Percentiles rank a stretch among this genome's conserved stretches.
Evolutionary conservation across 495 filamentous ascomycete species (phyloP).

Genomic region (Penicillium coffeae): DNA sequence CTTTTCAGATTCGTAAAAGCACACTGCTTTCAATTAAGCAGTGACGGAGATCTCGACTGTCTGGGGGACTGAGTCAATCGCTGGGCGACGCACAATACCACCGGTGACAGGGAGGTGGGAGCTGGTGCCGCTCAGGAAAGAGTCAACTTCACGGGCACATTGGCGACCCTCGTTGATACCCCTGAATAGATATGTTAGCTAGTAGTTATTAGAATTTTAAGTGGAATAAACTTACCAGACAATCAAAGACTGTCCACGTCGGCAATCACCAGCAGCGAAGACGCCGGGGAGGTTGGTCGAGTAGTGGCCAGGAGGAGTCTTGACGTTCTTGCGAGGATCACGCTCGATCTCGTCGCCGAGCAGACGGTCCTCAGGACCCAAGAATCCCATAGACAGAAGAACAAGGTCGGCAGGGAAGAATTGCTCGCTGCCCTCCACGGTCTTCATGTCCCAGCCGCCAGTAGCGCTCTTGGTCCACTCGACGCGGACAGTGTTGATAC

Average conservation of each 20-base stretch:
- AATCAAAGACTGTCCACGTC: conserved; percentile 93
- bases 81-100: conserved; percentile 84
- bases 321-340: conserved; percentile 94
- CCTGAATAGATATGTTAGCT: conserved; percentile 40
- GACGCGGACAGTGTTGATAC: conserved; percentile 95
- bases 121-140: conserved; percentile 72
- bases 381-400: conserved; percentile 96
- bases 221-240: conserved; percentile 70
- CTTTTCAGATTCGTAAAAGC: conserved; percentile 13
- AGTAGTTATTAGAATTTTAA: not conserved
- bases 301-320: conserved; percentile 89
- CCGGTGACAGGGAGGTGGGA: conserved; percentile 88
- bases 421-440: conserved; percentile 88
- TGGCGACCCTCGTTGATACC: conserved; percentile 98
- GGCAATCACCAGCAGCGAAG: conserved; percentile 95
- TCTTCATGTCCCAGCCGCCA: conserved; percentile 99
- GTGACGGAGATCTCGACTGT: conserved; percentile 23
- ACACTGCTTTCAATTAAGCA: conserved; percentile 16
- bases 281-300: conserved; percentile 83
- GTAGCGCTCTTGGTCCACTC: conserved; percentile 90
- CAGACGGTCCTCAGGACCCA: conserved; percentile 89
- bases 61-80: conserved; percentile 46
- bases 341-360: conserved; percentile 85
- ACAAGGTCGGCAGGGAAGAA: conserved; percentile 98
- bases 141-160: conserved; percentile 89